Percentiles rank a stretch among this genome's conserved stretches.
phyloP scores from a whole-genome alignment of 2,329 filamentous ascomycete species.

The Pestalotiopsis sp. region DNA sequence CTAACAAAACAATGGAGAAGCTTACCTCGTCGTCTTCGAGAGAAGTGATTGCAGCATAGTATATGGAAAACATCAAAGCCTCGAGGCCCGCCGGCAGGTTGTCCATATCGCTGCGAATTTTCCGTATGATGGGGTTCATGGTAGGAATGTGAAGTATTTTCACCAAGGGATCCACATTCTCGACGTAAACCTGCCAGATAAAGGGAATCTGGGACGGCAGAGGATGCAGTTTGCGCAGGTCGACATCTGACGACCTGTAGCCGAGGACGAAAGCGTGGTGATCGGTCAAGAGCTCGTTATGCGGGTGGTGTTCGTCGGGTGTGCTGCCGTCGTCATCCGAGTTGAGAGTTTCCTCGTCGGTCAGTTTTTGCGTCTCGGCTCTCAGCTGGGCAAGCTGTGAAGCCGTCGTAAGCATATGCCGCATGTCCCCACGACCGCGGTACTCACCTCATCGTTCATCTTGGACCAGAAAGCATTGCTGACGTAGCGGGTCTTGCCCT shows the following conservation, averaged over 20 bases:
- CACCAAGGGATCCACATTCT: conserved; percentile 72
- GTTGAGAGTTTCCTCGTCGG: conserved; percentile 56
- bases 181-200: conserved; percentile 70
- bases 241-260: conserved; percentile 69
- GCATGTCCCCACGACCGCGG: background rate
- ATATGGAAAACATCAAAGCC: conserved; percentile 64
- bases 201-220: conserved; percentile 63
- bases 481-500: conserved; percentile 69
- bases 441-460: conserved; percentile 69
- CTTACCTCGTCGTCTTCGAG: conserved; percentile 61
- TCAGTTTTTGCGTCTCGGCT: conserved; percentile 48
- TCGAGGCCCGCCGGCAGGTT: conserved; percentile 58
- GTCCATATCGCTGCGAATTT: conserved; percentile 59
- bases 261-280: conserved; percentile 74
- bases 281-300: conserved; percentile 37
- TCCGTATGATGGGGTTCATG: conserved; percentile 59
- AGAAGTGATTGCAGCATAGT: conserved; percentile 58
- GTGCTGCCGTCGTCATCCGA: conserved; percentile 61
- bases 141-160: conserved; percentile 73
- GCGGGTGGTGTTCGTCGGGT: conserved; percentile 38
- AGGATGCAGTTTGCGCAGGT: conserved; percentile 65
- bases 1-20: background rate
- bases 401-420: conserved; percentile 1
- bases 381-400: conserved; percentile 45
- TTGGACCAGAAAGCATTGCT: conserved; percentile 77